phyloP scores from a whole-genome alignment of 768 basidiomycete species.

The Tricholoma bakamatsutake region DNA sequence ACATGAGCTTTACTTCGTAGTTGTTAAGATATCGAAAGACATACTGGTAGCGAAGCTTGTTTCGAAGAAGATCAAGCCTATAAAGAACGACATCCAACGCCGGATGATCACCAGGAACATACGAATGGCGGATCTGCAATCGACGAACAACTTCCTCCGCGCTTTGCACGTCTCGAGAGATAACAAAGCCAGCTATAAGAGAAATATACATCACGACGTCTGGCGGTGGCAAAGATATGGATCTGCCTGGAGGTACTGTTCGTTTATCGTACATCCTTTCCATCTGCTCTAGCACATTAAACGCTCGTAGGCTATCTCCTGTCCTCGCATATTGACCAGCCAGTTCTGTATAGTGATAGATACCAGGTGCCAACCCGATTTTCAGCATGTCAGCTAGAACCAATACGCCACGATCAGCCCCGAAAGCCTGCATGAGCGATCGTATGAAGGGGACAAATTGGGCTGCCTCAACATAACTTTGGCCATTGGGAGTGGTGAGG shows the following conservation, averaged over 20 bases:
- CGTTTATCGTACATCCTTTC: slow-evolving; percentile 19
- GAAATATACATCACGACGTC: slow-evolving; percentile 31
- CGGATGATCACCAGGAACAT: slow-evolving; percentile 18
- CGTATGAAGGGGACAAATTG: slow-evolving; percentile 53
- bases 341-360: slow-evolving; percentile 45
- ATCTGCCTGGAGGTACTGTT: background rate
- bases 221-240: slow-evolving; percentile 14
- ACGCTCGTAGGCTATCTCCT: slow-evolving; percentile 29
- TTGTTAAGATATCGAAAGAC: background rate
- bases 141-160: slow-evolving; percentile 26
- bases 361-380: slow-evolving; percentile 37
- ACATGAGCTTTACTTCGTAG: background rate
- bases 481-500: slow-evolving; percentile 25
- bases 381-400: slow-evolving; percentile 50
- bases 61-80: background rate
- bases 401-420: slow-evolving; percentile 26
- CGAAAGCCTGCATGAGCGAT: slow-evolving; percentile 26
- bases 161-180: slow-evolving; percentile 19
- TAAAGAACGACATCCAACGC: slow-evolving; percentile 6
- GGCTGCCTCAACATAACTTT: slow-evolving; percentile 18
- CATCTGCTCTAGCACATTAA: slow-evolving; percentile 36
- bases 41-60: background rate
- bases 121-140: slow-evolving; percentile 12
- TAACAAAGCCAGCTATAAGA: slow-evolving; percentile 32
- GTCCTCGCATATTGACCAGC: slow-evolving; percentile 38